Evolutionary conservation across 2,329 filamentous ascomycete genomes (phyloP).

Genomic region (Colletotrichum sidae): DNA sequence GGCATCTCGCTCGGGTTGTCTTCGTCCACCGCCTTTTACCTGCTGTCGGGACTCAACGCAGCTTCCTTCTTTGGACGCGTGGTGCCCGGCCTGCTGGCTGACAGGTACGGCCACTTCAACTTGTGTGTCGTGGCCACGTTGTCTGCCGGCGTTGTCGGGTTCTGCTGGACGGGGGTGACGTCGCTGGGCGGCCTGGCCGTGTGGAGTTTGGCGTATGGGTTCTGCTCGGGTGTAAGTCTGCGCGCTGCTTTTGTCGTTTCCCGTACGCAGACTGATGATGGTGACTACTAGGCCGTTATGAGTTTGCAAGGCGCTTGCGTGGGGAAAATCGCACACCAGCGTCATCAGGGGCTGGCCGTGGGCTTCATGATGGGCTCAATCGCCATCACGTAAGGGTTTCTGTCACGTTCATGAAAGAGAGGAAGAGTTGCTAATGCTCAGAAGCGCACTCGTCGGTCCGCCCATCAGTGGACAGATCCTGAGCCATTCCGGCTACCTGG

Average conservation of each 20-base stretch:
- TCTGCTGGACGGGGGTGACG: slow-evolving; percentile 57
- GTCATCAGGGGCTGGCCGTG: slow-evolving; percentile 54
- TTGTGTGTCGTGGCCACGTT: slow-evolving; percentile 40
- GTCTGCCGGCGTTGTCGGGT: slow-evolving; percentile 51
- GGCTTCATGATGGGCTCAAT: slow-evolving; percentile 54
- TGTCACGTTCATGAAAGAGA: no score
- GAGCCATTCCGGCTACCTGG: slow-evolving; percentile 51
- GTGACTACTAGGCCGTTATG: slow-evolving; percentile 56
- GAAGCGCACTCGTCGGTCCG: slow-evolving; percentile 52
- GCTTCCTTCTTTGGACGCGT: slow-evolving; percentile 65
- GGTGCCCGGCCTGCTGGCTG: slow-evolving; percentile 62
- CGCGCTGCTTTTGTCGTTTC: background rate
- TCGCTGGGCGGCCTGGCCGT: slow-evolving; percentile 55
- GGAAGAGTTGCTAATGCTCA: background rate
- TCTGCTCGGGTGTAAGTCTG: slow-evolving; percentile 54
- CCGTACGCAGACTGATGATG: slow-evolving; percentile 44
- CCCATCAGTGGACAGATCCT: slow-evolving; percentile 55
- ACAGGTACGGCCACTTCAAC: slow-evolving; percentile 62
- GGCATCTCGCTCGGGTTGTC: slow-evolving; percentile 61
- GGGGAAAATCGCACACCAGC: slow-evolving; percentile 51
- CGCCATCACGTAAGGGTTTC: slow-evolving; percentile 53
- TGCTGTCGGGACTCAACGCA: slow-evolving; percentile 71
- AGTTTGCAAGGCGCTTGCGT: slow-evolving; percentile 60
- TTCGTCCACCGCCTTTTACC: slow-evolving; percentile 67
- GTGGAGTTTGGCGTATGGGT: slow-evolving; percentile 59